phyloP scores from a whole-genome alignment of 177 flowering plant species.

The Vitis hybrid region DNA sequence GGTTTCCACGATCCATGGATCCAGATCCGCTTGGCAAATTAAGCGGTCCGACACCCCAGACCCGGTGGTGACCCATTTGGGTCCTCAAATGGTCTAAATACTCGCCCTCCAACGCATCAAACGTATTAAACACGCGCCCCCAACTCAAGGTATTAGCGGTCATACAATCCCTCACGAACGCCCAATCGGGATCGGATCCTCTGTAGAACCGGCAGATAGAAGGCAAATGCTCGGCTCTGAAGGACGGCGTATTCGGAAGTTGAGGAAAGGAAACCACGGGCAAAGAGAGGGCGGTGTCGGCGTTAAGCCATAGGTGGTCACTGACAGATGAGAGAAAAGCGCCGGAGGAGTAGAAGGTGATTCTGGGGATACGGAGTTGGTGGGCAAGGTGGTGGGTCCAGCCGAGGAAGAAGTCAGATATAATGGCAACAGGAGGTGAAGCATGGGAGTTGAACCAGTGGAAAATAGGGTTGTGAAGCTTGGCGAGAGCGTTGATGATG shows the following conservation, averaged over 20 bases:
- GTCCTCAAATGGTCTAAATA: slow-evolving; percentile 25
- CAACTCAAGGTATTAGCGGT: slow-evolving; percentile 29
- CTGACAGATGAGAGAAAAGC: slow-evolving; percentile 17
- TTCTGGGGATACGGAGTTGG: slow-evolving; percentile 31
- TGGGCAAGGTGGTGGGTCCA: slow-evolving; percentile 40
- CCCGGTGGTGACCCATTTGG: slow-evolving; percentile 21
- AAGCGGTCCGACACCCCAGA: slow-evolving; percentile 47
- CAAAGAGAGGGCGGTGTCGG: background rate
- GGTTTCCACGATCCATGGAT: slow-evolving; percentile 1
- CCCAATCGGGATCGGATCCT: slow-evolving; percentile 32
- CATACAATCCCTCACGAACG: slow-evolving; percentile 20
- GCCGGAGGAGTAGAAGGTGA: slow-evolving; percentile 29
- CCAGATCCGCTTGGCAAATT: slow-evolving; percentile 11
- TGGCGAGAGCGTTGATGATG: slow-evolving; percentile 32
- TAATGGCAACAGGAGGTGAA: slow-evolving; percentile 43
- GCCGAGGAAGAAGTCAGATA: slow-evolving; percentile 63
- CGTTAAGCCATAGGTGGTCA: slow-evolving; percentile 19
- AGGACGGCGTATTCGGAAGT: slow-evolving; percentile 39
- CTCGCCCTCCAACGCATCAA: slow-evolving; percentile 34
- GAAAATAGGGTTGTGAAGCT: slow-evolving; percentile 28
- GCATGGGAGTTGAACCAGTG: slow-evolving; percentile 43
- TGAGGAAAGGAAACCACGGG: slow-evolving; percentile 25
- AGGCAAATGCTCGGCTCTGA: slow-evolving; percentile 40
- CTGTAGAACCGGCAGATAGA: slow-evolving; percentile 26
- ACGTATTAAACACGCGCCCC: slow-evolving; percentile 38